A percentile compares a stretch with the other conserved stretches of the same genome.
Conservation (phyloP, 2,329 filamentous ascomycete genomes). For the Colletotrichum costaricense region DNA sequence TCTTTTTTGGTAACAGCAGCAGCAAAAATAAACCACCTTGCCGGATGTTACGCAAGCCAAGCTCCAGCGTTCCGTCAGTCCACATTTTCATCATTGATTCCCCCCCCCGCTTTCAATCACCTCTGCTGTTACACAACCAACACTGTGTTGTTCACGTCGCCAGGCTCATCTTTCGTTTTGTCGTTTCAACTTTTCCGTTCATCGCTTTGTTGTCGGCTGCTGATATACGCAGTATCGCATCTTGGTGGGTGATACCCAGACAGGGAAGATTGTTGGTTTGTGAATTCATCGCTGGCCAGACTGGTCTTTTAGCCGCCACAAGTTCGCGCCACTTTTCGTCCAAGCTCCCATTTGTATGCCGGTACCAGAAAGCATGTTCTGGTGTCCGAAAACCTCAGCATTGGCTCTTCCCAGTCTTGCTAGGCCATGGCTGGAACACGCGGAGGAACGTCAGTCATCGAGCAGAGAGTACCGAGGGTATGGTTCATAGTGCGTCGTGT, state of each 20-base stretch:
- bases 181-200: neutral
- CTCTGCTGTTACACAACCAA: neutral
- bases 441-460: conserved; percentile 4
- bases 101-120: conserved; percentile 14
- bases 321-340: neutral
- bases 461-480: neutral
- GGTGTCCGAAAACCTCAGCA: neutral
- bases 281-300: neutral
- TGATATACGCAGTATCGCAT: too few relatives aligned
- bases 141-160: too few relatives aligned
- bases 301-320: neutral
- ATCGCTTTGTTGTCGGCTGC: neutral
- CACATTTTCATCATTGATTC: conserved; percentile 2
- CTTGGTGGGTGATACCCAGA: too few relatives aligned
- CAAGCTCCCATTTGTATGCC: neutral
- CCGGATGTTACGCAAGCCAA: conserved; percentile 33
- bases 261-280: neutral
- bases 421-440: neutral
- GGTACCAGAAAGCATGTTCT: neutral
- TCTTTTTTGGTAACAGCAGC: neutral
- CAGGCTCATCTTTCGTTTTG: neutral
- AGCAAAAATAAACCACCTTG: conserved; percentile 22
- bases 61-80: conserved; percentile 23
- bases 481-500: conserved; percentile 28
- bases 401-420: neutral